A percentile compares a stretch with the other conserved stretches of the same genome.
Evolutionary conservation across 129 eudicot species (phyloP).

Genomic region (Flaveria trinervia): DNA sequence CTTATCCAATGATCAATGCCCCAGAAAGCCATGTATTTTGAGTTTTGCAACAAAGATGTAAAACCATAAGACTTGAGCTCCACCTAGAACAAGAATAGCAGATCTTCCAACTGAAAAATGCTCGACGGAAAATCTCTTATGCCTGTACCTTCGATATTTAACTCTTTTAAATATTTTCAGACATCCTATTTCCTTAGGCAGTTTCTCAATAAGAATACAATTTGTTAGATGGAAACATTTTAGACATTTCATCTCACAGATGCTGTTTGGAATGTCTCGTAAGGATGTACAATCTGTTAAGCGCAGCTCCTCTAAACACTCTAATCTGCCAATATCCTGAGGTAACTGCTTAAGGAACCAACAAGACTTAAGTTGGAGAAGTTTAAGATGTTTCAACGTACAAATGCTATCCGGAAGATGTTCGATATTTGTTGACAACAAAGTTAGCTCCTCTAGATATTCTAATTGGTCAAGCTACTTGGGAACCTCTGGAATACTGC

Average conservation of each 20-base stretch:
- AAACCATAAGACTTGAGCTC: background rate
- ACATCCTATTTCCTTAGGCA: background rate
- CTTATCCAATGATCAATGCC: background rate
- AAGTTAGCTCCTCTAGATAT: slow-evolving; percentile 11
- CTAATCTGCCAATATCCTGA: background rate
- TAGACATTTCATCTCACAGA: slow-evolving; percentile 4
- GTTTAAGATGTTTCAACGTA: background rate
- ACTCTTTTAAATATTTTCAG: background rate
- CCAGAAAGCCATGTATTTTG: background rate
- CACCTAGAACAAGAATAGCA: background rate
- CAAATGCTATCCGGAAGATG: slow-evolving; percentile 9
- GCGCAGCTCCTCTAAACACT: slow-evolving; percentile 6
- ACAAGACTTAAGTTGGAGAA: background rate
- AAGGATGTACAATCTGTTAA: background rate
- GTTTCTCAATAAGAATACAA: background rate
- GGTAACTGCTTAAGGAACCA: background rate
- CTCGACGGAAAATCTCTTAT: background rate
- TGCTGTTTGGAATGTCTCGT: background rate
- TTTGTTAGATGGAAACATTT: background rate
- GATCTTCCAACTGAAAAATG: background rate
- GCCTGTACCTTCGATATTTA: background rate
- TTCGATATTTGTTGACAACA: background rate
- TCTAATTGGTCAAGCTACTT: slow-evolving; percentile 8
- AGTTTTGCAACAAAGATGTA: background rate
- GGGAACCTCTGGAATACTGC: background rate